These are phyloP conservation scores for Veloporphyrellus conicus DNA, from an alignment of 1,284 basidiomycete genomes.

Conservation along the genomic window DNA sequence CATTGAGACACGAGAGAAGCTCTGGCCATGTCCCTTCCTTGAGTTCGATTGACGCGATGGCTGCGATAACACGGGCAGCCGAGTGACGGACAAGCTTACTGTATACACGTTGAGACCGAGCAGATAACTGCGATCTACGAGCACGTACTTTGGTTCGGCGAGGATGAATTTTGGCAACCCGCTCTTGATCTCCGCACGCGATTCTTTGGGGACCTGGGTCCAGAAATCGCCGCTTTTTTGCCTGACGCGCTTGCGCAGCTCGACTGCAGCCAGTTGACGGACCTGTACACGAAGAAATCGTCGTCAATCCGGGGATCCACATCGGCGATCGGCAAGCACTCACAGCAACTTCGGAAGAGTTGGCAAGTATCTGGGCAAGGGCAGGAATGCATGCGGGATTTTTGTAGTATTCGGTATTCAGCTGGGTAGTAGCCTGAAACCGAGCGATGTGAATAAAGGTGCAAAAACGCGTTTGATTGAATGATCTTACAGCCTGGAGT, in stretches of 20 bases:
- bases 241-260: constrained; percentile 88
- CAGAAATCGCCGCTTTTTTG: constrained; percentile 83
- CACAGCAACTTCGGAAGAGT: constrained; percentile 72
- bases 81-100: constrained; percentile 88
- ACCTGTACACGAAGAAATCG: constrained; percentile 51
- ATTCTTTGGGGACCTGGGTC: constrained; percentile 66
- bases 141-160: constrained; percentile 70
- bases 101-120: constrained; percentile 8
- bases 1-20: constrained; percentile 85
- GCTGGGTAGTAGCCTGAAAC: constrained; percentile 79
- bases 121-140: background rate
- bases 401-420: constrained; percentile 92
- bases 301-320: constrained; percentile 5
- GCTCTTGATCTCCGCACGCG: constrained; percentile 82
- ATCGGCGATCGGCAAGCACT: constrained; percentile 29
- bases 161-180: constrained; percentile 80
- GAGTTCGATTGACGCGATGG: constrained; percentile 89
- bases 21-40: constrained; percentile 80
- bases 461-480: constrained; percentile 24
- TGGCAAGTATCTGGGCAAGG: constrained; percentile 84
- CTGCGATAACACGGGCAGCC: constrained; percentile 87
- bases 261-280: constrained; percentile 97
- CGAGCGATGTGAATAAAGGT: constrained; percentile 5
- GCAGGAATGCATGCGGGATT: constrained; percentile 87
- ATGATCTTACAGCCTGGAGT: constrained; percentile 75